Base-by-base conservation (phyloP, 169 alveolate genomes). In the Plasmodium blacklocki region DNA sequence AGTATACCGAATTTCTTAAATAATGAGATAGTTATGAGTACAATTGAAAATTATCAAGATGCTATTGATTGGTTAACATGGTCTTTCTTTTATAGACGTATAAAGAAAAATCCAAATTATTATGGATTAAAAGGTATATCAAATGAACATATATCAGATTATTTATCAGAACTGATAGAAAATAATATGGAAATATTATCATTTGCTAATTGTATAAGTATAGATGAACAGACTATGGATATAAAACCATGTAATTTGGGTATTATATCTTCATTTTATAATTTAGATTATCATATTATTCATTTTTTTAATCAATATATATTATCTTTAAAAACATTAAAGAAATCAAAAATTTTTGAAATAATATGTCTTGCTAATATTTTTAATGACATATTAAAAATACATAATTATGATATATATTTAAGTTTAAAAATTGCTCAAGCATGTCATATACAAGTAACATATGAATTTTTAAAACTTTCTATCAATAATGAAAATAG, bases 1-100 rank as follows among this genome's bases (percentile, higher is more conserved):
- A 92, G 96, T 66, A 85, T 99, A 52, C 98, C 97, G 72, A 99
- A 98, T 76, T 98, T 96, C 91, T 73, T 99, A 49, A 98, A 98
- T 87, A 98, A 99, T 23, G 99, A 98, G 92, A 97, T 99, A 7
- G 99, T 98, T 18, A 96, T 98, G 94, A 98, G 98, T 66, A 98
- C 97, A 43, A 95, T 99, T 62, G 98, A 97, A 62, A 97, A 95
- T 83, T 98, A 97, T 86, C 99, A 98, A 88, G 99, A 98, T 86
- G 98, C 99, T 18, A 96, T 99, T 14, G 99, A 99, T 91, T 99
- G 99, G 99, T 96, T 99, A 32, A 98, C 99, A 26, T 99, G 99
- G 99, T 97, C 99, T 19, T 98, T 98, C 92, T 97, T 97, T 97
- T 99, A 99, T 93, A 94, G 99, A 73, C 96, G 99, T 78, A 95